Evolutionary conservation across 1,284 basidiomycete genomes (phyloP), one percentile per base, ranked within the genome.

Genomic region (Ceratobasidium sp.): DNA sequence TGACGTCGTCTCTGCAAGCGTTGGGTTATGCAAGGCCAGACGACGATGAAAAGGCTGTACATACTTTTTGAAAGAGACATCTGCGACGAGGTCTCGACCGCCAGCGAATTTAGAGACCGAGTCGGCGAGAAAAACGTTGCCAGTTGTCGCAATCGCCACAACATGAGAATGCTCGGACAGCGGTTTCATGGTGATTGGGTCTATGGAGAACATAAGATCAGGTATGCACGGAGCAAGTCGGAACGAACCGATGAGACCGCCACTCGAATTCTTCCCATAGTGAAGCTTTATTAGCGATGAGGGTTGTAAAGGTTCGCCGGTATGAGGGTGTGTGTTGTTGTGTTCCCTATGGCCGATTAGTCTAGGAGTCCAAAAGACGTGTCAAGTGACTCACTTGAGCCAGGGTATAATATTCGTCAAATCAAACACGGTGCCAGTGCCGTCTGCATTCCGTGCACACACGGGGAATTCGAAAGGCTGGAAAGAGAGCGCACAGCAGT

Each of bases 91-190:
- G 84, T 99, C 98, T 78, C 88, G 89, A 81, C 94, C 93, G 43
- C 91, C 92, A 29, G 83, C 83, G 79, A 87, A 87, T 6, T 89
- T 83, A 83, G 95, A 98, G 80, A 98, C 88, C 79, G 98, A 96
- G 64, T 97, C 96, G 7, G 91, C 91, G 13, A 95, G 87, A 82
- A 93, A 98, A 0, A 98, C 96, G 82, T 98, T 97, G 6, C 96
- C 96, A 0, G 95, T 97, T 1, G 90, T 93, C 34, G 93, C 92
- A 79, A 97, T 90, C 67, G 95, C 94, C 59, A 97, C 94, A 70
- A 97, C 93, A 83, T 97, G 94, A 0, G 95, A 95, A 81, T 97
- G 95, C 78, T 95, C 92, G 80, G 88, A 95, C 86, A 97, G 96
- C 0, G 93, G 92, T 82, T 96, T 97, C 88, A 96, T 97, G 1